Evolutionary conservation across 768 basidiomycete genomes (phyloP), one percentile per base, ranked within the genome.

Genomic region (Mycena belliarum): DNA sequence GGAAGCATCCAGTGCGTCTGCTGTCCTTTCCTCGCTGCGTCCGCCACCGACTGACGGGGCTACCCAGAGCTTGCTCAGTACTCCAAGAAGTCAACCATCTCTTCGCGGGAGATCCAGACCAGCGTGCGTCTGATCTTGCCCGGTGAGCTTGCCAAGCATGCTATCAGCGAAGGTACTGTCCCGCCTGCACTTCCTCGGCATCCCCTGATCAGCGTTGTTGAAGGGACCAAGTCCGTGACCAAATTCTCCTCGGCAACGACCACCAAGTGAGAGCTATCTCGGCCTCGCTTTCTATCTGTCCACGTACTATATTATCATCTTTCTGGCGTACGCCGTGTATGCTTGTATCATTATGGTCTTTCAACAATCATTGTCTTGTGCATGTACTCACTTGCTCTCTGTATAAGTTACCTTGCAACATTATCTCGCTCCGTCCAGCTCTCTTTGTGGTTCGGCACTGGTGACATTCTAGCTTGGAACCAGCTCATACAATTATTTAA

Each of bases 51-150:
- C 58, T 57, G 3, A 49, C 57, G 14, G 47, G 37, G 7, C 49
- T n/a, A 3, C 28, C 20, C 65, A 93, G 94, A 96, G 80, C 89
- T 98, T 65, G 95, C 96, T 40, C 82, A 93, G 1, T 98, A 98
- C 81, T 97, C 95, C 64, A 96, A 97, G 82, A 96, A 96, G 76
- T 97, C 96, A 9, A 98, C 95, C 32, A 98, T 98, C 72, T 97
- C 96, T 38, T 97, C 95, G 49, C 93, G 95, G 63, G 95, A 98
- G 77, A 98, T 98, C 65, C 95, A 98, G 75, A 98, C 96, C 35
- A 85, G 95, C 42, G 97, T 98, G 51, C 91, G 96, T 63, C 85
- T 98, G 53, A 96, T 99, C 74, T 89, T 99, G 24, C 95, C 96
- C 66, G 94, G 93, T 72, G 94, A 95, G 76, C 86, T 96, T 52